A percentile compares a stretch with the other conserved stretches of the same genome.
Evolutionary conservation across 2,329 filamentous ascomycete genomes (phyloP).

Genomic region (Septoria petroselini): DNA sequence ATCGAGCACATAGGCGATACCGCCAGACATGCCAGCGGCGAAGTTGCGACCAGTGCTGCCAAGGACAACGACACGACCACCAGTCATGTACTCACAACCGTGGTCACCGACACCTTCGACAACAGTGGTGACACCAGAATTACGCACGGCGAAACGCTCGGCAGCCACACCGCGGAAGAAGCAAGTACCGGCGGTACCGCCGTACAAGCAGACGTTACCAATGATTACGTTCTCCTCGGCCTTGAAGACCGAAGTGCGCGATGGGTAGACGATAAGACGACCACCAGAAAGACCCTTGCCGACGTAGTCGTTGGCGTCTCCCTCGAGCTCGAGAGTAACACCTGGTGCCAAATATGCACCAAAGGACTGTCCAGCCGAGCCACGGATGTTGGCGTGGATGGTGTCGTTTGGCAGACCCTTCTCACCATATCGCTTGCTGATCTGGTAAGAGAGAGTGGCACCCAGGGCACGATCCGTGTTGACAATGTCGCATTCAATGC

Average conservation of each 20-base stretch:
- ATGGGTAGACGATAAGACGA: slow-evolving; percentile 88
- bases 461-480: slow-evolving; percentile 95
- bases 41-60: slow-evolving; percentile 94
- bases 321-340: slow-evolving; percentile 91
- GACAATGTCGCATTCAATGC: slow-evolving; percentile 93
- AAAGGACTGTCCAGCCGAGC: slow-evolving; percentile 93
- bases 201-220: slow-evolving; percentile 92
- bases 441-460: slow-evolving; percentile 91
- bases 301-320: slow-evolving; percentile 94
- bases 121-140: slow-evolving; percentile 93
- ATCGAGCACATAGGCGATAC: slow-evolving; percentile 92
- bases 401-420: slow-evolving; percentile 86
- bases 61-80: slow-evolving; percentile 82
- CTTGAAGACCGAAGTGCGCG: slow-evolving; percentile 85
- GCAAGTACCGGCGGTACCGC: slow-evolving; percentile 83
- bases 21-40: slow-evolving; percentile 96
- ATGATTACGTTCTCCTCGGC: slow-evolving; percentile 93
- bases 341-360: slow-evolving; percentile 90
- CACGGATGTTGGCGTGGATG: slow-evolving; percentile 93
- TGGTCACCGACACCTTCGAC: slow-evolving; percentile 96
- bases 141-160: slow-evolving; percentile 93
- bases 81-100: slow-evolving; percentile 98
- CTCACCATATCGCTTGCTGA: slow-evolving; percentile 89
- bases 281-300: slow-evolving; percentile 94
- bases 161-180: slow-evolving; percentile 97